Conservation (phyloP, 1,284 basidiomycete species). For the Dichomitus squalens region DNA sequence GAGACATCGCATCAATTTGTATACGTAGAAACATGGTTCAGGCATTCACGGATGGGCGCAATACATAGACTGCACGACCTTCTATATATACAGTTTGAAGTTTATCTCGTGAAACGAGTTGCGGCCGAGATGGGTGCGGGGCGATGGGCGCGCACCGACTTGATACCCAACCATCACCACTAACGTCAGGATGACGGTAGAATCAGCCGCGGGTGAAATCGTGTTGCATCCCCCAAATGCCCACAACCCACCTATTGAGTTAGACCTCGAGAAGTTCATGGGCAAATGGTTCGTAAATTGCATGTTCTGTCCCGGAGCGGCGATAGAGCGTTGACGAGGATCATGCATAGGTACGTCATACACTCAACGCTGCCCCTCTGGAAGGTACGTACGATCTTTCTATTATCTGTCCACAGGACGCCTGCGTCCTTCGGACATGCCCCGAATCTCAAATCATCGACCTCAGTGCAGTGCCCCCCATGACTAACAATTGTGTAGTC, state of each 20-base stretch:
- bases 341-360: slow-evolving; percentile 38
- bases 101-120: no score
- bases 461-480: not conserved
- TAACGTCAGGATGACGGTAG: not conserved
- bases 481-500: slow-evolving; percentile 23
- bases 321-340: not conserved
- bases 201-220: not conserved
- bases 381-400: slow-evolving; percentile 47
- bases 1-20: not conserved
- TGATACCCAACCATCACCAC: not conserved
- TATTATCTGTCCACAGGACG: not conserved
- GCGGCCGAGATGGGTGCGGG: not conserved
- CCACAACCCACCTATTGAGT: slow-evolving; percentile 16
- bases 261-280: slow-evolving; percentile 42
- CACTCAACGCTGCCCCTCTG: slow-evolving; percentile 51
- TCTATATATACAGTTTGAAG: not conserved
- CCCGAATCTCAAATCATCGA: not conserved
- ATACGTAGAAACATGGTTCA: not conserved
- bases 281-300: slow-evolving; percentile 37
- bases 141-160: not conserved
- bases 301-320: not conserved
- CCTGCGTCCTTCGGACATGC: not conserved
- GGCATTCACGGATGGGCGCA: not conserved
- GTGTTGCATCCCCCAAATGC: slow-evolving; percentile 10
- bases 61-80: not conserved